Evolutionary conservation across 805 yeast species (phyloP), one percentile per base, ranked within the genome.

Genomic region (Yamadazyma kitorensis): DNA sequence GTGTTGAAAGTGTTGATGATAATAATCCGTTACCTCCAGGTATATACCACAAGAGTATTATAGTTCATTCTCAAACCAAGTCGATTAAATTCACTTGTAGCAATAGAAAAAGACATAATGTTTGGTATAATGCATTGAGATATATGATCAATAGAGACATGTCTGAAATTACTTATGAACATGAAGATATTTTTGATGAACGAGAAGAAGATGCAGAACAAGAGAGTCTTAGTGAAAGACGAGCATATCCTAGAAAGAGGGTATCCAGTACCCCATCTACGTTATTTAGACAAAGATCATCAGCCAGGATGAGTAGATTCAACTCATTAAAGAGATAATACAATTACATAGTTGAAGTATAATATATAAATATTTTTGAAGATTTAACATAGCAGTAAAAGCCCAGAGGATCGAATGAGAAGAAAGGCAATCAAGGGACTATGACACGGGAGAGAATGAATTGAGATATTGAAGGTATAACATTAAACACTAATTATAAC

Each of bases 11-110:
- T 41, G 83, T 87, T 3, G 82, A 76, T 4, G 97, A 91, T 54
- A 73, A 79, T 45, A 89, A 87, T 57, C 94, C 96, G 4, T 68
- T 83, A 37, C 96, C 97, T 4, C 81, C 93, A 0, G 97, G 96
- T 0, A 61, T 91, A 25, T 86, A 82, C 57, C 86, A 85, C 59
- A 86, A 85, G 70, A 80, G 93, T 51, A 82, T 91, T 34, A 57
- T 89, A 31, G 76, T 93, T 24, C 81, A 72, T 38, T 79, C 95
- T 2, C 76, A 75, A 33, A 76, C 75, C 27, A 33, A 31, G 17
- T 64, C 76, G 4, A 61, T 91, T 45, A 86, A 81, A 59, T 66
- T 91, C 34, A 91, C 98, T 0, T 89, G 97, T 60, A 80, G 93
- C 5, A 85, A 87, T 1, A 74, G 93, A 52, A 82, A 80, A 44